Conservation (phyloP, 1,284 basidiomycete species). For the Irpex lacteus region DNA sequence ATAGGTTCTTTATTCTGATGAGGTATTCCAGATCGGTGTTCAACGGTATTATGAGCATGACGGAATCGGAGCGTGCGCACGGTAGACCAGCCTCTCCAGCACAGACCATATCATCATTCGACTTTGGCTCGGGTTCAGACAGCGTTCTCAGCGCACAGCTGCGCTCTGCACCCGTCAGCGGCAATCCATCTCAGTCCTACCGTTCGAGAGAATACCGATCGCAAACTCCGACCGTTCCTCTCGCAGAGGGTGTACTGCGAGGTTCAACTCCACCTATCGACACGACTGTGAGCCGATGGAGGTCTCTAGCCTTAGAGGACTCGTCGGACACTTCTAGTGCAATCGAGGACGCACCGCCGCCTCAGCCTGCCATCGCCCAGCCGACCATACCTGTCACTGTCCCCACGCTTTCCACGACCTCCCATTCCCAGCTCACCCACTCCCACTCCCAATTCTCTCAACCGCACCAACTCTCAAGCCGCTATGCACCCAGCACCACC, state of each 20-base stretch:
- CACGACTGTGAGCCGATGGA: conserved; percentile 2
- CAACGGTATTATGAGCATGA: conserved; percentile 7
- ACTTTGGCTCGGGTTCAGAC: background rate
- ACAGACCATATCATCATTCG: background rate
- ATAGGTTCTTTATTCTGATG: background rate
- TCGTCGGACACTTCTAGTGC: background rate
- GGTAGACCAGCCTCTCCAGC: background rate
- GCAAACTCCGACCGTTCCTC: background rate
- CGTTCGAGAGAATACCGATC: background rate
- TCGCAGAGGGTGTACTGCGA: background rate
- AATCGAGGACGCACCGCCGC: background rate
- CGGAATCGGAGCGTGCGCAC: background rate
- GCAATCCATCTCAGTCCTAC: background rate
- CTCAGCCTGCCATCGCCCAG: background rate
- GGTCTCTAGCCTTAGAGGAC: background rate
- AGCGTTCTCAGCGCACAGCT: background rate
- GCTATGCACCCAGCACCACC: background rate
- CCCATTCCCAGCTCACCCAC: background rate
- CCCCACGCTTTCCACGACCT: background rate
- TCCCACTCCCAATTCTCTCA: background rate
- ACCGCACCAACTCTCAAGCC: background rate
- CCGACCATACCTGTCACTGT: background rate
- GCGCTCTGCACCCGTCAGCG: background rate
- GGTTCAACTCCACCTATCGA: conserved; percentile 5
- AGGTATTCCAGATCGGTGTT: conserved; percentile 7